Evolutionary conservation across 1,284 basidiomycete species (phyloP), one percentile per base, ranked within the genome.

Genomic region (Moesziomyces parantarcticus): DNA sequence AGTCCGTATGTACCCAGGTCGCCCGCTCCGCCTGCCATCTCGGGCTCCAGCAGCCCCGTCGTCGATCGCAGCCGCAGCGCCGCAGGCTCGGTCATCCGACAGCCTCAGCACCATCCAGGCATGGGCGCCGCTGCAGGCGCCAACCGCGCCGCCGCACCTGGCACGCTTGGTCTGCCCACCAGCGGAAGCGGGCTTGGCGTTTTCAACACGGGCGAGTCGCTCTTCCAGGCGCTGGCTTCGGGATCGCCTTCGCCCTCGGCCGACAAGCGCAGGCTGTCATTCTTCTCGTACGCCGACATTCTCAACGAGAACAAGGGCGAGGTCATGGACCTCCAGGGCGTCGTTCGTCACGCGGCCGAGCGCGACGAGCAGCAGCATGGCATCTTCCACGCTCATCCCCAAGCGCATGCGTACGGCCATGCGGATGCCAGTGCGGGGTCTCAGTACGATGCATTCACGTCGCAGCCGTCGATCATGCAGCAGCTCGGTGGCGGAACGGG

Each of bases 261-360:
- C 6, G 77, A 77, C 36, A 76, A 76, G 53, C 71, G 78, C n/a
- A 59, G 81, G 3, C 62, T 83, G 4, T 75, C 70, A 18, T 82
- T 82, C 62, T 79, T 83, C 55, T 72, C 77, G 29, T 83, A 83
- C 45, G 70, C 80, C 25, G 77, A 83, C 48, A 75, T 83, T 20
- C 58, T 81, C 47, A 80, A 81, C 56, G 73, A 81, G 40, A 77
- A 68, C 46, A 71, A 70, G 46, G 72, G 72, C 36, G 76, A 78
- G 54, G 58, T 78, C 10, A 61, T 80, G 58, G 76, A 76, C 46
- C 60, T 80, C 16, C 65, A 80, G 16, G 67, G 57, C 18, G 73
- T 75, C 5, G 61, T 77, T 9, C 50, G 67, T 18, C 65, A 71
- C 23, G 70, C 70, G 5, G 70, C 71, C 11, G 68, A 77, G 45